These are phyloP conservation scores for Boletellus dicymbophilus DNA, from an alignment of 1,284 basidiomycete species.

Conservation along the genomic window DNA sequence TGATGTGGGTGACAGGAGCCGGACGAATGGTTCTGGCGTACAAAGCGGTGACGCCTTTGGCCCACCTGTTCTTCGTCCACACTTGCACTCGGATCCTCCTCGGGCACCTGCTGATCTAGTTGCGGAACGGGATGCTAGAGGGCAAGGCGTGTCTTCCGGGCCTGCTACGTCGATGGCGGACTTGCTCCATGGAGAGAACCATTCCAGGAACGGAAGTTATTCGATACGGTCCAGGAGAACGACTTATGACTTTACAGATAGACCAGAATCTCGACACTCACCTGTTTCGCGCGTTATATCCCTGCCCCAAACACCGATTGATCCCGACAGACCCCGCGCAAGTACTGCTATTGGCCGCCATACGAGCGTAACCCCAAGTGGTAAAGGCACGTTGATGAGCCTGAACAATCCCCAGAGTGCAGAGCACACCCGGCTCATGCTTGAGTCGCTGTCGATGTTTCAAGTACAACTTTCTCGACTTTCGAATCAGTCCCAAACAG, in stretches of 20 bases:
- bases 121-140: slow-evolving; percentile 21
- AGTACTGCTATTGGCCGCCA: slow-evolving; percentile 20
- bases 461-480: slow-evolving; percentile 61
- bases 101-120: slow-evolving; percentile 16
- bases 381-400: slow-evolving; percentile 15
- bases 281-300: slow-evolving; percentile 15
- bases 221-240: slow-evolving; percentile 25
- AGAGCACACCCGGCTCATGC: slow-evolving; percentile 68
- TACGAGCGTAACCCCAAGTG: slow-evolving; percentile 15
- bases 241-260: slow-evolving; percentile 25
- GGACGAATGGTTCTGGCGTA: slow-evolving; percentile 14
- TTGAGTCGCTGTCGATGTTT: slow-evolving; percentile 69
- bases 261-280: slow-evolving; percentile 23
- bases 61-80: slow-evolving; percentile 23
- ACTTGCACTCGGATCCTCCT: slow-evolving; percentile 30
- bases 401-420: slow-evolving; percentile 34
- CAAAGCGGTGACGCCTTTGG: slow-evolving; percentile 15
- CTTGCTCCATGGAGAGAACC: slow-evolving; percentile 18
- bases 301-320: slow-evolving; percentile 21
- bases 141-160: slow-evolving; percentile 19
- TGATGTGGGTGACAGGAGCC: slow-evolving; percentile 18
- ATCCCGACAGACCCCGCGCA: slow-evolving; percentile 15
- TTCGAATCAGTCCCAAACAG: slow-evolving; percentile 41
- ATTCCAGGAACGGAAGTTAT: slow-evolving; percentile 9
- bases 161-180: slow-evolving; percentile 37